Evolutionary conservation across 2,329 filamentous ascomycete species (phyloP), one percentile per base, ranked within the genome.

Genomic region (Ampelomyces quisqualis): DNA sequence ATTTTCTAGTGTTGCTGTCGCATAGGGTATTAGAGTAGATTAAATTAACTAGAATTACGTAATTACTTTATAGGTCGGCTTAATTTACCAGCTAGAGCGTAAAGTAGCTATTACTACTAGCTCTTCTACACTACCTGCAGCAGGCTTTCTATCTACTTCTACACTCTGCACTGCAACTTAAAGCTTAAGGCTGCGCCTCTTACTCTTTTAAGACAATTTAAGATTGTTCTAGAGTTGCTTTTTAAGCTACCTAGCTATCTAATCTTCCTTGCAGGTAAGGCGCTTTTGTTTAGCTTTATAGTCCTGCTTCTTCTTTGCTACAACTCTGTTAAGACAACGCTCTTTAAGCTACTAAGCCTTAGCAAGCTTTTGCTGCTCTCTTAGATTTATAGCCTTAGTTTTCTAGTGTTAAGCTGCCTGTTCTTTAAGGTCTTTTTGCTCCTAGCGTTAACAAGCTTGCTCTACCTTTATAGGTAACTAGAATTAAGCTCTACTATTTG

Each of bases 141-240:
- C 21, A 23, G 21, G 21, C 21, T 23, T 10, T 23, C 21, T 10
- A 23, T 23, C 10, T 10, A 23, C 21, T 10, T 23, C 21, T 23
- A 36, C 22, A 20, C 21, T 28, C 21, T 36, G 18, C 13, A 19
- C 22, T 23, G 22, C 34, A 23, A 21, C 15, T 11, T 15, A 4
- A 35, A 13, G 13, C 22, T 35, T 35, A 14, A 35, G 33, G 22
- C 33, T 26, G 19, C 21, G 33, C 33, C 33, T 35, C 33, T 35
- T 35, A 17, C 33, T 14, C 21, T 35, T 35, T 35, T 35, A 6
- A 14, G 21, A 24, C n/a, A 35, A 14, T 26, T 35, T 35, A 14
- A 35, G 17, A 24, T 35, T n/a, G n/a, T 10, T 35, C 13, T 35
- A 14, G 33, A 35, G 33, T 26, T 11, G 33, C 21, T 35, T 35